phyloP scores from a whole-genome alignment of 2,329 filamentous ascomycete species.

The Orbilia ellipsospora region DNA sequence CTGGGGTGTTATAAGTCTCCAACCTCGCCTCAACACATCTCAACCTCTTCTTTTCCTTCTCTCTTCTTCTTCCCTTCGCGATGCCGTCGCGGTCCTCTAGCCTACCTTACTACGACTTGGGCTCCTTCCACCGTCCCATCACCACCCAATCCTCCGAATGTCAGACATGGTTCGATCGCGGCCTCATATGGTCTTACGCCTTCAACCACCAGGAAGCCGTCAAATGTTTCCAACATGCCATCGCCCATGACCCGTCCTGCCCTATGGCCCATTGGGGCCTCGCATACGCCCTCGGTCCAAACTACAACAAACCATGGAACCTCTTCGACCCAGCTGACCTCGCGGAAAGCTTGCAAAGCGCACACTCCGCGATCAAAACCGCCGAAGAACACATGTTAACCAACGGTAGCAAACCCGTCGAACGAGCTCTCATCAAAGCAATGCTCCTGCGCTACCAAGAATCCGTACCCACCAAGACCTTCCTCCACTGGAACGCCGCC shows the following conservation, averaged over 20 bases:
- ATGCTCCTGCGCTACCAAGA: slow-evolving; percentile 72
- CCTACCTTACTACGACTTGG: slow-evolving; percentile 68
- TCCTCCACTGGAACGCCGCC: slow-evolving; percentile 68
- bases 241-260: slow-evolving; percentile 68
- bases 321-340: slow-evolving; percentile 74
- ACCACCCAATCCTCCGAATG: slow-evolving; percentile 67
- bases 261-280: slow-evolving; percentile 77
- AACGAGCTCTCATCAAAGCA: slow-evolving; percentile 73
- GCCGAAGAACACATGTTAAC: slow-evolving; percentile 59
- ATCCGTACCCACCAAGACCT: slow-evolving; percentile 64
- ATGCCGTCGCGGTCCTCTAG: slow-evolving; percentile 39
- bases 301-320: slow-evolving; percentile 78
- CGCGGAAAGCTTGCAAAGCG: slow-evolving; percentile 65
- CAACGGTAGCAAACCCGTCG: slow-evolving; percentile 63
- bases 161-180: slow-evolving; percentile 77
- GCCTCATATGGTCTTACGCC: slow-evolving; percentile 77
- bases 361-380: slow-evolving; percentile 66
- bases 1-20: not conserved
- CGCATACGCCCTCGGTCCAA: slow-evolving; percentile 77
- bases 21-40: slow-evolving; percentile 28
- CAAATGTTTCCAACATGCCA: slow-evolving; percentile 72
- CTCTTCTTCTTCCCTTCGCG: slow-evolving; percentile 1
- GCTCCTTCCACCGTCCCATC: slow-evolving; percentile 69
- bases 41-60: slow-evolving; percentile 4
- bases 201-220: slow-evolving; percentile 81